Evolutionary conservation across 441 rosid genomes (phyloP).

Genomic region (Euphorbia schlechtendalii): DNA sequence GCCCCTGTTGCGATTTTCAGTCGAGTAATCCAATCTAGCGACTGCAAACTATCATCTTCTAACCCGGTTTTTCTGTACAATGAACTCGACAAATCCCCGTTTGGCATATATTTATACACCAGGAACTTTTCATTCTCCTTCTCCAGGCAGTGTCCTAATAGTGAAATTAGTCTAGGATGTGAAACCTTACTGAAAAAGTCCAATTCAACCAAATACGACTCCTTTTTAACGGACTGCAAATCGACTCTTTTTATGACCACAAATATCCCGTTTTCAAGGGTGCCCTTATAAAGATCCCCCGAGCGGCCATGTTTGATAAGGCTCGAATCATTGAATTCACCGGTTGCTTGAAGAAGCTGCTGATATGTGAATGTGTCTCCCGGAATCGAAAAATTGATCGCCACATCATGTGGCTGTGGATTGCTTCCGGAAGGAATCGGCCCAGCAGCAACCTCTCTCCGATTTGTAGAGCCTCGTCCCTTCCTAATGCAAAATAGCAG

Average conservation of each 20-base stretch:
- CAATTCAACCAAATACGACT: slow-evolving; percentile 54
- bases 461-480: slow-evolving; percentile 33
- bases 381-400: slow-evolving; percentile 43
- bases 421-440: slow-evolving; percentile 43
- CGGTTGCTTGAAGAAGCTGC: slow-evolving; percentile 60
- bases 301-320: slow-evolving; percentile 90
- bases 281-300: slow-evolving; percentile 70
- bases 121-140: slow-evolving; percentile 68
- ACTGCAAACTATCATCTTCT: slow-evolving; percentile 60
- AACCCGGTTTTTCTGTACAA: slow-evolving; percentile 46
- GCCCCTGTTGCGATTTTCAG: slow-evolving; percentile 91
- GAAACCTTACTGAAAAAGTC: slow-evolving; percentile 65
- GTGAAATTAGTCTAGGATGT: slow-evolving; percentile 68
- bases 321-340: slow-evolving; percentile 53
- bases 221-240: slow-evolving; percentile 38
- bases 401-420: slow-evolving; percentile 38
- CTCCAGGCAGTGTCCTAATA: slow-evolving; percentile 80
- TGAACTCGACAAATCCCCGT: slow-evolving; percentile 74
- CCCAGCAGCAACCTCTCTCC: slow-evolving; percentile 45
- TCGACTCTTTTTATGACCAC: slow-evolving; percentile 71
- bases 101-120: slow-evolving; percentile 83
- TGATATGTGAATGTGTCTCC: slow-evolving; percentile 68
- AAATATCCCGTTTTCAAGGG: slow-evolving; percentile 46
- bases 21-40: slow-evolving; percentile 98
- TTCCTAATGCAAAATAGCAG: slow-evolving; percentile 35